phyloP scores from a whole-genome alignment of 257 asterid genomes.

The Solanum phureja region DNA sequence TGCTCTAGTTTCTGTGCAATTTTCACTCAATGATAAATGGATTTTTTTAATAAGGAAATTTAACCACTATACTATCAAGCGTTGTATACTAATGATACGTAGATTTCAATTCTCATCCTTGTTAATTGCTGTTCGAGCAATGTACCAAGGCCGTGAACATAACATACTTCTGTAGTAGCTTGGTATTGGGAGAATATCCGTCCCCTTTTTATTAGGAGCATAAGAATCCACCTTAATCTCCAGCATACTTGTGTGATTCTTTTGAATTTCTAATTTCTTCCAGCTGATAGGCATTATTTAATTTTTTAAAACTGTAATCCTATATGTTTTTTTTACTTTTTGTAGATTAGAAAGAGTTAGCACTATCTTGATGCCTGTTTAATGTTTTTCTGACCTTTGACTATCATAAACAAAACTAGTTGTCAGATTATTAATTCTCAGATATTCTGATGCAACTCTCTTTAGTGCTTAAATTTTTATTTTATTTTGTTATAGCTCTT shows the following conservation, averaged over 20 bases:
- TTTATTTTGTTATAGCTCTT: not conserved
- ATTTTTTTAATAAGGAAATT: not conserved
- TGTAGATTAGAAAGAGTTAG: not conserved
- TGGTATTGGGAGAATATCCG: not conserved
- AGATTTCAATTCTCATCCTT: not conserved
- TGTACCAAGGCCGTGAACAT: not conserved
- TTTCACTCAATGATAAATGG: not conserved
- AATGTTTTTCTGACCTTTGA: not conserved
- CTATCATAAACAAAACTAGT: not conserved
- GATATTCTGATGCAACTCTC: not conserved
- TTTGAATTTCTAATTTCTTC: not conserved
- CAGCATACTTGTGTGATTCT: not conserved
- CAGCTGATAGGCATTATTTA: not conserved
- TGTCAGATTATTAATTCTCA: not conserved
- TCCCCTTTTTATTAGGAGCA: not conserved
- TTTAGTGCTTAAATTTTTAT: not conserved
- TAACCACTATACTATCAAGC: not conserved
- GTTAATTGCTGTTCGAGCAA: not conserved
- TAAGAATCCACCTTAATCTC: not conserved
- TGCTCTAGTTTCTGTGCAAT: not conserved
- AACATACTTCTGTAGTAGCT: not conserved
- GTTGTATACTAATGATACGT: not conserved
- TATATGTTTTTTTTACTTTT: not conserved
- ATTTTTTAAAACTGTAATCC: not conserved
- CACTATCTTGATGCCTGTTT: not conserved